Evolutionary conservation across 2,329 filamentous ascomycete genomes (phyloP).

Genomic region (Aspergillus viridinutans): DNA sequence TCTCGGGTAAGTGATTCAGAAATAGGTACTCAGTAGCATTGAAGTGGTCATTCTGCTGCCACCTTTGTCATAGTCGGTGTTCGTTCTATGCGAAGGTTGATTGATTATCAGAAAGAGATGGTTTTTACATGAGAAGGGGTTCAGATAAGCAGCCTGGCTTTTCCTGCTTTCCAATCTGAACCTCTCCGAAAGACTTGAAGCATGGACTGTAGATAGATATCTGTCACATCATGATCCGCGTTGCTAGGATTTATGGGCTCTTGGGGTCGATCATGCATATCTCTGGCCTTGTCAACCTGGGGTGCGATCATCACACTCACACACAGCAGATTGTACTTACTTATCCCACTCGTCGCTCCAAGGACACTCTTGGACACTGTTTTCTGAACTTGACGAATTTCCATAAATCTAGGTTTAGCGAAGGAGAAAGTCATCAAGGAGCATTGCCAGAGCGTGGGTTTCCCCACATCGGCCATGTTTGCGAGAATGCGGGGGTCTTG

Average conservation of each 20-base stretch:
- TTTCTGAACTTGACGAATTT: too few species aligned
- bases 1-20: not conserved
- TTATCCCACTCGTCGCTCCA: not conserved
- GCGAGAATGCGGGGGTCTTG: not conserved
- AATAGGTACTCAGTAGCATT: not conserved
- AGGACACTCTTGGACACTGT: too few species aligned
- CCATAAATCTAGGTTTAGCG: too few species aligned
- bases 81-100: not conserved
- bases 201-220: not conserved
- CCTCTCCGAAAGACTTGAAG: not conserved
- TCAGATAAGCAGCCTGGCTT: not conserved
- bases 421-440: not conserved
- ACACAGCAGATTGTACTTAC: not conserved
- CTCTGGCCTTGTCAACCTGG: not conserved
- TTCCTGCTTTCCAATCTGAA: not conserved
- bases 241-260: too few species aligned
- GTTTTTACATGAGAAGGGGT: not conserved
- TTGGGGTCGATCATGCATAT: not conserved
- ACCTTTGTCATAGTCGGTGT: not conserved
- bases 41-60: not conserved
- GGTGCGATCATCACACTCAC: too few species aligned
- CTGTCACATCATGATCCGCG: too few species aligned
- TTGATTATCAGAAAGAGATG: not conserved
- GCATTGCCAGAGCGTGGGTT: not conserved
- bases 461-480: not conserved